Evolutionary conservation across 805 yeast species (phyloP).

Genomic region (Metschnikowia bowlesiae): DNA sequence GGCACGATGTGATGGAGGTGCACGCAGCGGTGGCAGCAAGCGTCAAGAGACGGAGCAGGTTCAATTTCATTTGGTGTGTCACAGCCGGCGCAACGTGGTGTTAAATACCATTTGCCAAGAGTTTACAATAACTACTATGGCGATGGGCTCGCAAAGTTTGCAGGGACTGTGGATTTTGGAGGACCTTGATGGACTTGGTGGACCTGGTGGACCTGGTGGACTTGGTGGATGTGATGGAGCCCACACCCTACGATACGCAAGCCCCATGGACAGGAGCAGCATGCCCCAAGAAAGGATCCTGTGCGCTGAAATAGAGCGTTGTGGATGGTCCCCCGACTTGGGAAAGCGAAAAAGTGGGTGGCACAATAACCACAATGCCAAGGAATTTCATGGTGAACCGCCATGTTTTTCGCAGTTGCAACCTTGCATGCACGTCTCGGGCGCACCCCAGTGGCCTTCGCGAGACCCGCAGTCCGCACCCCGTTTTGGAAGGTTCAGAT

Average conservation of each 20-base stretch:
- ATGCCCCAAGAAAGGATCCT: not conserved
- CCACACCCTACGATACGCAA: too few relatives aligned
- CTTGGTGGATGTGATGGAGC: too few relatives aligned
- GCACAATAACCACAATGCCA: not conserved
- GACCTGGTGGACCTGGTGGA: too few relatives aligned
- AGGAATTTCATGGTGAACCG: not conserved
- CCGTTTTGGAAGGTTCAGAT: too few relatives aligned
- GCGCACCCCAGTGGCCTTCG: too few relatives aligned
- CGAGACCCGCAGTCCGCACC: too few relatives aligned
- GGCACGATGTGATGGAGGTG: slow-evolving; percentile 5
- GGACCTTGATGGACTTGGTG: too few relatives aligned
- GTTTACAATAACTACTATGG: not conserved
- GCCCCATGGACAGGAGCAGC: too few relatives aligned
- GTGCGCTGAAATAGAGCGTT: not conserved
- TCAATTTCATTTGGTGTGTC: not conserved
- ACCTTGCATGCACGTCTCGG: not conserved
- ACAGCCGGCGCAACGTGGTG: not conserved
- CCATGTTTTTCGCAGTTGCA: not conserved
- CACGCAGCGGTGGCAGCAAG: not conserved
- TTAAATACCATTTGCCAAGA: not conserved
- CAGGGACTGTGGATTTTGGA: too few relatives aligned
- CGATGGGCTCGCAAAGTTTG: too few relatives aligned
- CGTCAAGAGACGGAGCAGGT: not conserved
- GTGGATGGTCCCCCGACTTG: not conserved
- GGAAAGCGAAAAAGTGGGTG: not conserved